Evolutionary conservation across 2,329 filamentous ascomycete genomes (phyloP).

Genomic region (Herpotrichia juniperi): DNA sequence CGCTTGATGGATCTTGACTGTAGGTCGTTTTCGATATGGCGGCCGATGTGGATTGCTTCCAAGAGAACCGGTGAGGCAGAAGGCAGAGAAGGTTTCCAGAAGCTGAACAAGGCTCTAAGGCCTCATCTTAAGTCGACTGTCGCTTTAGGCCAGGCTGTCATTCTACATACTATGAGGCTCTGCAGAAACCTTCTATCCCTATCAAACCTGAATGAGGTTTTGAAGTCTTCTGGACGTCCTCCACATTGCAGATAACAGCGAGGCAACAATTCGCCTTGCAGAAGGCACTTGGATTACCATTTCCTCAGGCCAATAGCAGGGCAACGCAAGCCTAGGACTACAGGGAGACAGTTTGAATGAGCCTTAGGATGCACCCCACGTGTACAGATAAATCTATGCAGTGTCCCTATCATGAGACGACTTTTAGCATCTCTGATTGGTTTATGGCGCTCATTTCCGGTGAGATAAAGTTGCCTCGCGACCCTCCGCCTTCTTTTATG

Average conservation of each 20-base stretch:
- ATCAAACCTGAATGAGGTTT: neutral
- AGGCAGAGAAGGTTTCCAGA: neutral
- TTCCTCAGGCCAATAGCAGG: neutral
- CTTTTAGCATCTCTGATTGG: neutral
- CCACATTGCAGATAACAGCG: neutral
- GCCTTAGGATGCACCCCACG: neutral
- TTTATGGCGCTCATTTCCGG: neutral
- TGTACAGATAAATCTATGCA: neutral
- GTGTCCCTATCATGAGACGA: neutral
- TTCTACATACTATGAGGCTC: neutral
- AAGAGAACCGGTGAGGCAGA: neutral
- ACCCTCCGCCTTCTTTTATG: neutral
- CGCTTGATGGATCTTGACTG: neutral
- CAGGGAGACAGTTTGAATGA: neutral
- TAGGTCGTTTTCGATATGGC: neutral
- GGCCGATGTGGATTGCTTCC: neutral
- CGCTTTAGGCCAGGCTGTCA: neutral
- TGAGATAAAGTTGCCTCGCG: neutral
- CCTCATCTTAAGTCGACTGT: neutral
- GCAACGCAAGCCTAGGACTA: neutral
- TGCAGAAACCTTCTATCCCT: neutral
- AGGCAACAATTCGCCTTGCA: constrained; percentile 1
- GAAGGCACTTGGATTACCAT: neutral
- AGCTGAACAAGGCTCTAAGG: neutral
- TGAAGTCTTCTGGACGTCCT: neutral